These are phyloP conservation scores for Corynespora cassiicola DNA, from an alignment of 2,329 filamentous ascomycete species.

Conservation along the genomic window DNA sequence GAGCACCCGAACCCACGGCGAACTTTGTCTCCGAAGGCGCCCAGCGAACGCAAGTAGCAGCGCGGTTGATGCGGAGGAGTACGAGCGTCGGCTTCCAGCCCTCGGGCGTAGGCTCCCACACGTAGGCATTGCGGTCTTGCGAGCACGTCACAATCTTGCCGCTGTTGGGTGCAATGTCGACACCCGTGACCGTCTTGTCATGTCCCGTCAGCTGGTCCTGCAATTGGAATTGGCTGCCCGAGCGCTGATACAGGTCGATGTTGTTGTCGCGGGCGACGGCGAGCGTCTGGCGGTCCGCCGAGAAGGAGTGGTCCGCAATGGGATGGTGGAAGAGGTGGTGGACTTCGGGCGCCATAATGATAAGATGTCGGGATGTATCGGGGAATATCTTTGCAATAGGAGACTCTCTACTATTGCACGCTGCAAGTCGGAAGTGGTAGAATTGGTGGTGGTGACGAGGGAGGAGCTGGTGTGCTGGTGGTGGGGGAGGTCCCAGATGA, in stretches of 20 bases:
- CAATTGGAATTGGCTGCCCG: conserved; percentile 77
- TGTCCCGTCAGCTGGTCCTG: conserved; percentile 95
- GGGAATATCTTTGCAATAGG: conserved; percentile 80
- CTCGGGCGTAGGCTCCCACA: conserved; percentile 92
- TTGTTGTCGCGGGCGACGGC: conserved; percentile 90
- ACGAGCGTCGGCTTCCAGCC: conserved; percentile 98
- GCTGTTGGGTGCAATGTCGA: conserved; percentile 90
- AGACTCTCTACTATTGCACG: conserved; percentile 87
- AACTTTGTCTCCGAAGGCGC: conserved; percentile 97
- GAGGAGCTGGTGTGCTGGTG: conserved; percentile 1
- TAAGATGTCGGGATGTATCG: conserved; percentile 43
- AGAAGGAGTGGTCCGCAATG: conserved; percentile 98
- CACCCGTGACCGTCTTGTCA: conserved; percentile 94
- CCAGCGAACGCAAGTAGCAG: conserved; percentile 97
- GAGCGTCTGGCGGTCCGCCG: conserved; percentile 83
- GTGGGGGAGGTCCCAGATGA: conserved; percentile 17
- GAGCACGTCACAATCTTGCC: conserved; percentile 98
- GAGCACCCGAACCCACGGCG: conserved; percentile 92
- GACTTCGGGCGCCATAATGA: conserved; percentile 86
- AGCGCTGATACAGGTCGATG: conserved; percentile 84
- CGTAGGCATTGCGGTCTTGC: conserved; percentile 96
- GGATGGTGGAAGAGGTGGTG: conserved; percentile 97
- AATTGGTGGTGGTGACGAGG: conserved; percentile 12
- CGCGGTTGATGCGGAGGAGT: conserved; percentile 93
- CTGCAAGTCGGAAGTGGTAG: conserved; percentile 8